Base-by-base conservation (phyloP, 1,284 basidiomycete species). In the Ganoderma lingzhi region DNA sequence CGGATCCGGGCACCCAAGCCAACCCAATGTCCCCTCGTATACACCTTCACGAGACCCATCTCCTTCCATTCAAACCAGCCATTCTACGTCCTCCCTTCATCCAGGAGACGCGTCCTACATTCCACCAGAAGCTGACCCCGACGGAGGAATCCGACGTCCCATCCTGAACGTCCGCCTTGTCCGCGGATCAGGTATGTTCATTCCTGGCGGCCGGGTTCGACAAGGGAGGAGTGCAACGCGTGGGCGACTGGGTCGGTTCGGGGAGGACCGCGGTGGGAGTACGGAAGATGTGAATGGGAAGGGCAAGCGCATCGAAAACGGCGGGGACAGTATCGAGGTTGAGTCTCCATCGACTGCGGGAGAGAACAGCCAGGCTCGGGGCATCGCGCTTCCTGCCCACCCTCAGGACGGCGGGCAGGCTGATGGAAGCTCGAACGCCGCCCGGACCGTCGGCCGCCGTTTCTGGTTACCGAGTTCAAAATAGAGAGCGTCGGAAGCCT, bases 71-170 rank as follows among this genome's bases (percentile, higher is more conserved):
- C 75, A 77, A 44, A 79, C 78, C 5, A 80, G 79, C 70, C 76
- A 73, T 44, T 79, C 79, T 41, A 77, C 77, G 3, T 76, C 77
- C 23, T 78, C 78, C 12, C 74, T 79, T 3, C 79, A 78, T 37
- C 77, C 77, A 28, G 77, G 77, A 35, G 78, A 79, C 65, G 77
- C 79, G 9, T 80, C 79, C 6, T 78, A 78, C 69, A 71, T 77
- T 19, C 76, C 76, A 23, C 76, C 78, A 15, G 76, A 77, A 60
- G 75, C 70, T 12, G 75, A 78, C 51, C 71, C 75, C 19, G 76
- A 76, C 30, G 73, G 70, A 60, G 74, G 71, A 15, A 41, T 53
- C 10, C 69, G 75, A 35, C 60, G 72, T 19, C 76, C 79, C 1
- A 76, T 78, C 17, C 63, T 80, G 63, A 77, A 78, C 63, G 72